Conservation (phyloP, 208 protist genomes). For the Acanthamoeba triangularis region DNA sequence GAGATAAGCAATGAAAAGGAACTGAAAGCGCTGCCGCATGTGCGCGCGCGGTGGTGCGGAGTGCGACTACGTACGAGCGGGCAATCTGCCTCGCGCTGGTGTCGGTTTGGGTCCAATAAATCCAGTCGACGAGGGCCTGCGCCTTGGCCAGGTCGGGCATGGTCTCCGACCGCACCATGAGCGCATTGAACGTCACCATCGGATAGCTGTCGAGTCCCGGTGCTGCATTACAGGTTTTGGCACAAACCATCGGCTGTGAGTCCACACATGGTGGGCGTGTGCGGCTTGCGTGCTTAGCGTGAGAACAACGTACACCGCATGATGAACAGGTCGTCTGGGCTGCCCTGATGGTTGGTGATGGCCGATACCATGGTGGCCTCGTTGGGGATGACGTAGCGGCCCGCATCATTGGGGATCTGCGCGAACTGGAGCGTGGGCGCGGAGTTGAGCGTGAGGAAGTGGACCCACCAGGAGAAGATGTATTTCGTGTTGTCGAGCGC, state of each 20-base stretch:
- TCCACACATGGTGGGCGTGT: too few species aligned
- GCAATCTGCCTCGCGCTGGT: background rate
- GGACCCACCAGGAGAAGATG: slow-evolving; percentile 11
- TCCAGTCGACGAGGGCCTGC: slow-evolving; percentile 29
- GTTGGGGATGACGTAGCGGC: background rate
- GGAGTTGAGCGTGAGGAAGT: slow-evolving; percentile 4
- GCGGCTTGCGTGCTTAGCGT: too few species aligned
- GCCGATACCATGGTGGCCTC: background rate
- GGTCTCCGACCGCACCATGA: background rate
- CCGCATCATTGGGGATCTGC: background rate
- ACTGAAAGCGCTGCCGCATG: background rate
- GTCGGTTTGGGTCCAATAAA: slow-evolving; percentile 36
- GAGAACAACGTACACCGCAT: background rate
- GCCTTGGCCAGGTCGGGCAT: slow-evolving; percentile 51
- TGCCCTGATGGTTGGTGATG: background rate
- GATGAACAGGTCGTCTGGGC: background rate
- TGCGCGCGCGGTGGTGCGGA: background rate
- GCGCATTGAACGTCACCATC: slow-evolving; percentile 32
- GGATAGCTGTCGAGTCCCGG: background rate
- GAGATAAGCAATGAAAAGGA: background rate
- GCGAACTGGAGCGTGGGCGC: slow-evolving; percentile 5
- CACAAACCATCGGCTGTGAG: too few species aligned
- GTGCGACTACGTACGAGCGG: background rate
- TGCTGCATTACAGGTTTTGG: background rate
- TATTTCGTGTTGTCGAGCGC: background rate